Evolutionary conservation across 176 grass and related monocot genomes (phyloP), one percentile per base, ranked within the genome.

Genomic region (Bolboschoenus planiculmis): DNA sequence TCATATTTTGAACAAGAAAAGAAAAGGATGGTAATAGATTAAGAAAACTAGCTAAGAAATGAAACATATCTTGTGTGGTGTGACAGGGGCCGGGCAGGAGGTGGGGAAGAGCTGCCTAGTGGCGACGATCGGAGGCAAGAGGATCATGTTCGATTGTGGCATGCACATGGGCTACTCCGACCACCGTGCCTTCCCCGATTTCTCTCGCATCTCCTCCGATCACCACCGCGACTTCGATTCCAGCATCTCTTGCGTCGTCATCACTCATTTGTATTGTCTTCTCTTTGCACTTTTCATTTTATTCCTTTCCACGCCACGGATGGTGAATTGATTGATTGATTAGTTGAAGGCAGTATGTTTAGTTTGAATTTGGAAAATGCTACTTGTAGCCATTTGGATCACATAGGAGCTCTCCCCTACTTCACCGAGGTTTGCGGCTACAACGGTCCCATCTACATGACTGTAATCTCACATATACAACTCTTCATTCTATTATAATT

Each of bases 51-150:
- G n/a, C n/a, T n/a, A n/a, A n/a, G 16, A 6, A 30, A 16, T 40
- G 20, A 0, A 55, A 6, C 15, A 5, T 39, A 7, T n/a, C 63
- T 10, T 85, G 21, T 10, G 7, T 61, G 5, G 13, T 4, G 33
- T 5, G 48, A 56, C 56, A 94, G 95, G 95, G 35, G 90, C 95
- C 5, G 95, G 95, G 60, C 92, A 98, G 79, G 95, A 98, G 76
- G 95, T 95, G 54, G 95, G 95, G 31, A 98, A 98, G 86, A 98
- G 95, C 86, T 98, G 95, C 60, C 89, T 90, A 4, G 92, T 95
- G 85, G 92, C 65, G 29, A 87, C 85, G 43, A 87, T 98, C 58
- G 87, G 87, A 6, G 95, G 87, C 2, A 98, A 95, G 90, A 85
- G 86, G 6, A 65, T 98, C 46, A 98, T 98, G 95, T 95, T 95